Evolutionary conservation across 352 stramenopile species (phyloP), one percentile per base, ranked within the genome.

Genomic region (Phytophthora ramorum): DNA sequence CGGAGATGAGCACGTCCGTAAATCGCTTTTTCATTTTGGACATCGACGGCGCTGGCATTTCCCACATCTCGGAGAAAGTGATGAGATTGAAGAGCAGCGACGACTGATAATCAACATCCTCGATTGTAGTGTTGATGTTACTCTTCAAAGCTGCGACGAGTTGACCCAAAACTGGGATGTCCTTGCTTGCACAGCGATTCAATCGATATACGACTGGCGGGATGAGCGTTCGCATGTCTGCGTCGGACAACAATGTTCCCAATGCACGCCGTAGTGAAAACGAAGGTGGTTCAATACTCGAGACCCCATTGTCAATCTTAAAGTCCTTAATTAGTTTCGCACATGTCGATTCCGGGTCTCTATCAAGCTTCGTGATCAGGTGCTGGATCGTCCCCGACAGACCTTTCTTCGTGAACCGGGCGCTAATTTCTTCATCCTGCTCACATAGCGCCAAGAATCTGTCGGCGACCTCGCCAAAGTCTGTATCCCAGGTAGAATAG

Each of bases 1-100:
- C 69, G 17, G 37, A 49, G 2, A 71, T 63, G 5, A 13, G 50
- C n/a, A 53, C 30, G 24, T 64, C 43, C n/a, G 38, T 61, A 50
- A 71, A 81, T 0, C 58, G 47, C 14, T 37, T 22, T 0, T 40
- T 20, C 43, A 81, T 54, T 3, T 28, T 26, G 3, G 16, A 0
- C 3, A 43, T 2, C 26, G 19, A 56, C 10, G 62, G 59, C 38
- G 65, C 38, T 1, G 75, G 75, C 2, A 20, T 56, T 17, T 76
- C 63, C 71, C 73, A 83, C 53, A 80, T 83, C 75, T 83, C 75
- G 1, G 71, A 80, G 48, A 66, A 72, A 17, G 75, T 49, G 24
- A 83, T 68, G 14, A 78, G 48, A 41, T 79, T 52, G 62, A 72
- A 71, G 17, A 78, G 57, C 34, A 83, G 57, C 1, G 44, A 60